Base-by-base conservation (phyloP, 2,329 filamentous ascomycete genomes). In the Botrytis porri region DNA sequence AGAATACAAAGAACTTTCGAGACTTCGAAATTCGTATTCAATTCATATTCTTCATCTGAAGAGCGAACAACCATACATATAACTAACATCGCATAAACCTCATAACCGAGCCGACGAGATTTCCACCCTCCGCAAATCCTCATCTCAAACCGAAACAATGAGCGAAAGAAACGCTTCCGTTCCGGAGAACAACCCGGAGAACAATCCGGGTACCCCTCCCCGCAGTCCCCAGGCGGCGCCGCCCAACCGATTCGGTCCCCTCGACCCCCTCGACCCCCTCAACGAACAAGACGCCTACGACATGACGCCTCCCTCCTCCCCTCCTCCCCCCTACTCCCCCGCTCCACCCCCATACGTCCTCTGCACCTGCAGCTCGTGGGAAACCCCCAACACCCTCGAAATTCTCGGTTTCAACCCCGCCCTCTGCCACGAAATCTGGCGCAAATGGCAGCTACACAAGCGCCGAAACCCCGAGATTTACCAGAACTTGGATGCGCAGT, bases 41-140 rank as follows among this genome's bases (percentile, higher is more conserved):
- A 1, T 16, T 57, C 51, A 57, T 57, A 57, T 29, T 6, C 51
- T 9, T 32, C n/a, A 57, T 32, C 51, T 7, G 7, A n/a, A n/a
- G 4, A 12, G n/a, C 48, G 10, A 54, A 54, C 3, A 54, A 54
- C 2, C n/a, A 54, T 57, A 57, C 12, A n/a, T 16, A n/a, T 7
- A 54, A n/a, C 12, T 6, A 0, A 16, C 25, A 7, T 7, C 12
- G 16, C 14, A 54, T 2, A n/a, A n/a, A 12, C 5, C 0, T 14
- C 25, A 9, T 4, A 57, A 29, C n/a, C 14, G 14, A 57, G n/a
- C n/a, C 51, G n/a, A 29, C 14, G 51, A 57, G n/a, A 18, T 18
- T 9, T 4, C 14, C 0, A 57, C 14, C n/a, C n/a, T 6, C 14
- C 4, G 29, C 51, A 6, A 29, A 29, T 57, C 14, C 14, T 32